Base-by-base conservation (phyloP, 2,329 filamentous ascomycete genomes). In the Verticillium nubilum region DNA sequence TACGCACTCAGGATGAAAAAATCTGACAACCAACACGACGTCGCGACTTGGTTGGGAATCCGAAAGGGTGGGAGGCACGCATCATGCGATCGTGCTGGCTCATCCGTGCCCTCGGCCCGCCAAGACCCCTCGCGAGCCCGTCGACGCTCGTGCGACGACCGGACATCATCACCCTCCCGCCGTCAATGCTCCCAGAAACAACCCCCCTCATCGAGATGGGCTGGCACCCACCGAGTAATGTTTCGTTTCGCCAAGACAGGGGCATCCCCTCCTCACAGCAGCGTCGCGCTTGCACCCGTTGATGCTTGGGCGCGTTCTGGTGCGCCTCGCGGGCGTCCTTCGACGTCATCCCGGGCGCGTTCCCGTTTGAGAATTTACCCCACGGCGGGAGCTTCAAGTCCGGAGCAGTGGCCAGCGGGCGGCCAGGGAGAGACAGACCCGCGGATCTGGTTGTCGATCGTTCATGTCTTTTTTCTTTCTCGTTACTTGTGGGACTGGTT, bases 301-400 rank as follows among this genome's bases (percentile, higher is more conserved):
- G 42, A 50, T 50, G n/a, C 19, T 50, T 50, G 42, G 42, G 42
- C 42, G 42, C 13, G 29, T 13, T 50, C 42, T 50, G 42, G 42
- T 19, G 19, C n/a, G n/a, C 42, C 13, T n/a, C 3, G 42, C 10
- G 13, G 42, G 42, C 42, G 13, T 7, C 25, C 52, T 53, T 31
- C 27, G n/a, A 31, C 52, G 52, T 54, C 52, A 54, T 54, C 52
- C 52, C 52, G 52, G n/a, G 52, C 52, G 52, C 52, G 52, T 31
- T 13, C 27, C 52, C 52, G 52, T 54, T 54, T 54, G 27, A 31
- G 52, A 54, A 13, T 15, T 23, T n/a, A 50, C 42, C 19, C 42
- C 42, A 50, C 42, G 42, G 19, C 42, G 5, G 19, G 19, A 23
- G 10, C 42, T 37, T 23, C 42, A 50, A 12, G 42, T 31, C 19